Evolutionary conservation across 768 basidiomycete genomes (phyloP), one percentile per base, ranked within the genome.

Genomic region (Leccinum barrowsii): DNA sequence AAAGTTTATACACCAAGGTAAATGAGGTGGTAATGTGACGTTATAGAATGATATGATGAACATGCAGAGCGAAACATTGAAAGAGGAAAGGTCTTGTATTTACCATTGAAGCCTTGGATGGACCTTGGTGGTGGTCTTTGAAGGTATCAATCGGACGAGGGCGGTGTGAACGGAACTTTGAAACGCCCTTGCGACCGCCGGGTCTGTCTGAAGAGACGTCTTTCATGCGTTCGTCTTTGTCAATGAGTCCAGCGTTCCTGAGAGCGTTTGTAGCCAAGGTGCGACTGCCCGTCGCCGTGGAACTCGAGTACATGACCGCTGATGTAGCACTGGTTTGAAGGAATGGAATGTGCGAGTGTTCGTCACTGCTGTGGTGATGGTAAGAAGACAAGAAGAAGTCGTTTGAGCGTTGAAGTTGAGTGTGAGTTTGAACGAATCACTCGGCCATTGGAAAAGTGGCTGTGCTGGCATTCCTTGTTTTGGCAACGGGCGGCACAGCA

Each of bases 151-250:
- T 78, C 50, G 82, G 76, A 56, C 86, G 79, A 10, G 82, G 75
- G 60, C 85, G 80, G 69, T 88, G 85, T 5, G 81, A 75, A 26
- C 85, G 80, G 62, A 80, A 73, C 75, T 87, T 89, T 15, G 78
- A 75, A n/a, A 78, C 65, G 48, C 83, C 82, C 71, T 91, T 92
- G 67, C 89, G 82, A 22, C 88, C 89, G 52, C 87, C 87, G 5
- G 86, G 87, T 64, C 78, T 87, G 74, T 74, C 70, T 17, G 85
- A 83, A 8, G 81, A 77, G 47, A 77, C 75, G 66, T 92, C 89
- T 60, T 84, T 82, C 90, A 92, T 91, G 63, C 77, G 81, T 57
- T 85, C 77, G 71, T 92, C 90, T 57, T 82, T 77, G 79, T 90
- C 89, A 60, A 90, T 86, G 68, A 91, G 84, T 44, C 89, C 90